Conservation (phyloP, 768 basidiomycete genomes). For the Rhizopogon sp. region DNA sequence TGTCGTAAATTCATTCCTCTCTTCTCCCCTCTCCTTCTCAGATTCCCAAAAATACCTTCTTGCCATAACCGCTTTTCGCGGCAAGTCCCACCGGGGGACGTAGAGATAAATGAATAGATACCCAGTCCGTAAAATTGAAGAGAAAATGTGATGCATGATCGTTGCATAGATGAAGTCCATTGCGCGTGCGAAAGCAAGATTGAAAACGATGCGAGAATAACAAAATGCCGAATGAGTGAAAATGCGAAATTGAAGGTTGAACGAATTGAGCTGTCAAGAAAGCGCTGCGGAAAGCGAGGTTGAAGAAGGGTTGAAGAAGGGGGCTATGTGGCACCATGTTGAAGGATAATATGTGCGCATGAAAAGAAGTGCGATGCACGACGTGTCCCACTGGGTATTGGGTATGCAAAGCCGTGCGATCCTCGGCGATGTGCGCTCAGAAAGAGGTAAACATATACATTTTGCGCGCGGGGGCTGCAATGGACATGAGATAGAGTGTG, state of each 20-base stretch:
- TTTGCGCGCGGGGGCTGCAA: constrained; percentile 11
- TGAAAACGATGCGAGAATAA: constrained; percentile 18
- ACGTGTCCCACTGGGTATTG: constrained; percentile 14
- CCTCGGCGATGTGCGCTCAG: constrained; percentile 19
- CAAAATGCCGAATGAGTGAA: constrained; percentile 20
- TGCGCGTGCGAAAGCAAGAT: constrained; percentile 12
- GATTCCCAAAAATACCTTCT: constrained; percentile 7
- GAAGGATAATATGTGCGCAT: constrained; percentile 1
- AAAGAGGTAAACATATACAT: constrained; percentile 20
- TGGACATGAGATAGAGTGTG: constrained; percentile 1
- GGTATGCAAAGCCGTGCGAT: constrained; percentile 17
- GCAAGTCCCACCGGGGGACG: constrained; percentile 22
- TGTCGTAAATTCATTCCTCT: constrained; percentile 8
- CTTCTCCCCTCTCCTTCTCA: constrained; percentile 5
- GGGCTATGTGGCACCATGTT: constrained; percentile 5
- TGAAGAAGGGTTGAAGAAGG: constrained; percentile 11
- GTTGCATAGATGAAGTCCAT: constrained; percentile 18
- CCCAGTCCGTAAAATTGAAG: constrained; percentile 13
- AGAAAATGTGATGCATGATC: constrained; percentile 19
- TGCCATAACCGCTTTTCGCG: background rate
- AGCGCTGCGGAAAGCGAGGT: constrained; percentile 17
- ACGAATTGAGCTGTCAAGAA: background rate
- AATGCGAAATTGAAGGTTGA: constrained; percentile 12
- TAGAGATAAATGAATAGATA: constrained; percentile 26
- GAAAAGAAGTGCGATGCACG: constrained; percentile 8